These are phyloP conservation scores for Curvularia sp. DNA, from an alignment of 2,329 filamentous ascomycete species.

Conservation along the genomic window DNA sequence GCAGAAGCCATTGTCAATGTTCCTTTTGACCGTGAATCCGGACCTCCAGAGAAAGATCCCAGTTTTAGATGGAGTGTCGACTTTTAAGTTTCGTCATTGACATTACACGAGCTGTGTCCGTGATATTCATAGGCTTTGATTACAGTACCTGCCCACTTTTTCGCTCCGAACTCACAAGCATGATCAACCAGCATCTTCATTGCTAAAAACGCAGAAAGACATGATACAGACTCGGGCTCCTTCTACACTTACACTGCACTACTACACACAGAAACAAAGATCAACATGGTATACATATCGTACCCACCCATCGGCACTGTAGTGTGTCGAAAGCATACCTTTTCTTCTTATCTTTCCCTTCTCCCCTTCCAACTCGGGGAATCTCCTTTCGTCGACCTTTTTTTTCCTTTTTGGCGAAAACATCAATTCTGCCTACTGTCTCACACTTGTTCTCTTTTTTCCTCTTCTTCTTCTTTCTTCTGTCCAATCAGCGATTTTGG, in stretches of 20 bases:
- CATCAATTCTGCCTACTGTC: too few relatives aligned
- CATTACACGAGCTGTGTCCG: too few relatives aligned
- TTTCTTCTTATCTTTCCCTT: background rate
- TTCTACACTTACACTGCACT: too few relatives aligned
- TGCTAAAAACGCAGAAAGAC: too few relatives aligned
- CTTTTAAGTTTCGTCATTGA: slow-evolving; percentile 34
- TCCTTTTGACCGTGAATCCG: slow-evolving; percentile 44
- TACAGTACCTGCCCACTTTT: background rate
- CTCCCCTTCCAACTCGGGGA: too few relatives aligned
- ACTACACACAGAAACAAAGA: background rate
- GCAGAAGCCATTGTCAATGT: slow-evolving; percentile 28
- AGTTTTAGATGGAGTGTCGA: slow-evolving; percentile 54
- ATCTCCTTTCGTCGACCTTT: too few relatives aligned
- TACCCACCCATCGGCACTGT: background rate
- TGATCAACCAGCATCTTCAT: too few relatives aligned
- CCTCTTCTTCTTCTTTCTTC: too few relatives aligned
- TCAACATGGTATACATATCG: background rate
- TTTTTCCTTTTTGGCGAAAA: too few relatives aligned
- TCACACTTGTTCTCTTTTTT: too few relatives aligned
- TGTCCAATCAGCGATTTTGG: background rate
- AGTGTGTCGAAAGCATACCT: background rate
- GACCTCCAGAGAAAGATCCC: slow-evolving; percentile 46
- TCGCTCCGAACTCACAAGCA: too few relatives aligned
- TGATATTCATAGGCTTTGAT: background rate
- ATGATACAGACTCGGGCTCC: too few relatives aligned